Evolutionary conservation across 768 basidiomycete species (phyloP), one percentile per base, ranked within the genome.

Genomic region (Megacollybia marginata): DNA sequence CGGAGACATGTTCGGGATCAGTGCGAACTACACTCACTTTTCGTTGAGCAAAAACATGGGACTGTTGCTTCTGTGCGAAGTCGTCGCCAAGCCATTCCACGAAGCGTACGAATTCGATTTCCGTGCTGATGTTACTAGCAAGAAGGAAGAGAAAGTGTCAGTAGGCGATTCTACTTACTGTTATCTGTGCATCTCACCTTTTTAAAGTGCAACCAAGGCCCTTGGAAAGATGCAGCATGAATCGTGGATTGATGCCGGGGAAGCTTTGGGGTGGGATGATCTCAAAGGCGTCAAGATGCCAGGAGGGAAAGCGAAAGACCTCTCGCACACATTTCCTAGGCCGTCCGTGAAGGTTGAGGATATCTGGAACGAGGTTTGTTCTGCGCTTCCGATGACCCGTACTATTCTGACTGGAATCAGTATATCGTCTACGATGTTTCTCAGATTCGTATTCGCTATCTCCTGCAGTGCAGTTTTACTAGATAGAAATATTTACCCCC

Each of bases 341-440:
- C 63, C 31, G 53, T 65, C 8, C 44, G 35, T 33, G 48, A 56
- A 6, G 31, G 48, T 8, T 49, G 54, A 16, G 51, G 49, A 9
- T 55, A 47, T 48, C 49, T 73, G 73, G 58, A 74, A 75, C 52
- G 73, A 75, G 66, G 73, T 72, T 46, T 12, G 67, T 44, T 18
- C 31, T 23, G 18, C 10, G 44, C 23, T 5, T 13, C 5, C 11
- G 11, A 5, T 13, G 3, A 5, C 9, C 18, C n/a, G 44, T 23
- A 31, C 44, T 44, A 5, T 10, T 28, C 23, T 12, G 28, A 43
- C 12, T 6, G 35, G n/a, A 15, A 19, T 12, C 46, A 74, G 73
- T 75, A 75, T 52, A 75, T 75, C 51, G 72, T 72, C 44, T 75
- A 75, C 54, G 59, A 70, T 44, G 49, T 67, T 6, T 54, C 69